These are phyloP conservation scores for Nelumbo lutea DNA, from an alignment of 164 flowering plant genomes.

Conservation along the genomic window DNA sequence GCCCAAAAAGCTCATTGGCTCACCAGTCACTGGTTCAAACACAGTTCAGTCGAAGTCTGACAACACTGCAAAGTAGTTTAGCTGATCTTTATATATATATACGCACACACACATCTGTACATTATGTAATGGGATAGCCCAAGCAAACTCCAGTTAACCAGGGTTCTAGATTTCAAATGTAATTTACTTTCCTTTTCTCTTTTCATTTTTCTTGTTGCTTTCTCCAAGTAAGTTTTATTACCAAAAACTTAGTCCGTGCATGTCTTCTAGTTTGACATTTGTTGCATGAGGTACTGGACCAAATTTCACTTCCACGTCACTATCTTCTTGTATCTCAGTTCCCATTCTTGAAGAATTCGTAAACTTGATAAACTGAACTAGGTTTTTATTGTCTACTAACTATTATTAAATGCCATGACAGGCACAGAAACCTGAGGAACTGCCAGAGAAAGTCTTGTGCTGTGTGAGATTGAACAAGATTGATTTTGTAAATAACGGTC, in stretches of 20 bases:
- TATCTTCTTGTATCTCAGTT: neutral
- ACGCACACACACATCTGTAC: too few relatives aligned
- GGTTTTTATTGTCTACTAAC: neutral
- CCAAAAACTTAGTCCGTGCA: neutral
- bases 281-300: too few relatives aligned
- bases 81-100: too few relatives aligned
- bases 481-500: slow-evolving; percentile 74
- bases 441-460: slow-evolving; percentile 83
- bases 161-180: too few relatives aligned
- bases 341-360: neutral
- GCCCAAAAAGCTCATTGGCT: too few relatives aligned
- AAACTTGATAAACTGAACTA: neutral
- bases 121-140: too few relatives aligned
- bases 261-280: too few relatives aligned
- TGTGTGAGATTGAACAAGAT: slow-evolving; percentile 77
- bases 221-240: neutral
- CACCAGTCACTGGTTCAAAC: too few relatives aligned
- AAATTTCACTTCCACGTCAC: neutral
- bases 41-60: too few relatives aligned
- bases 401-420: slow-evolving; percentile 20
- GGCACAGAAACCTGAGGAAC: slow-evolving; percentile 92
- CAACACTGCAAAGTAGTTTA: too few relatives aligned
- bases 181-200: too few relatives aligned
- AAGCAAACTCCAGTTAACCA: too few relatives aligned
- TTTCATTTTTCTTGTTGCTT: neutral